phyloP scores from a whole-genome alignment of 495 filamentous ascomycete species.

The Chaetomidium leptoderma region DNA sequence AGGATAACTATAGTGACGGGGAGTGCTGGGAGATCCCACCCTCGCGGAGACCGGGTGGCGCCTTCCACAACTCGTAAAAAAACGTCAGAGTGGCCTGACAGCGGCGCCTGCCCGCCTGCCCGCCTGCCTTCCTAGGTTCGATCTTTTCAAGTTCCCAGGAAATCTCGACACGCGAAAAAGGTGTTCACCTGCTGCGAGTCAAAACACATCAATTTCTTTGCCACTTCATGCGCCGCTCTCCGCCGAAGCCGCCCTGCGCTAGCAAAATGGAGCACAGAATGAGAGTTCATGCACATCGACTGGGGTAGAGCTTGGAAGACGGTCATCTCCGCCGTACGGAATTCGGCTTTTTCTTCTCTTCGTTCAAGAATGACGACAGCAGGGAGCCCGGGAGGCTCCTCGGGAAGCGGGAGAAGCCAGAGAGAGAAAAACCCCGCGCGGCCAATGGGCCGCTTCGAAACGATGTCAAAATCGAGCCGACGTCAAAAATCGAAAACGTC shows the following conservation, averaged over 20 bases:
- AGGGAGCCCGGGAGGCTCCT: too few species aligned
- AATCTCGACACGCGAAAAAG: neutral
- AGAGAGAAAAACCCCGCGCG: neutral
- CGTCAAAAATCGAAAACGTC: slow-evolving; percentile 20
- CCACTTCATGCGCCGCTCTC: slow-evolving; percentile 7
- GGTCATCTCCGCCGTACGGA: too few species aligned
- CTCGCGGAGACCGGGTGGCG: too few species aligned
- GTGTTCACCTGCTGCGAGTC: too few species aligned
- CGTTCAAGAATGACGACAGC: neutral
- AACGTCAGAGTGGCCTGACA: slow-evolving; percentile 2
- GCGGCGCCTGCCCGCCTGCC: too few species aligned
- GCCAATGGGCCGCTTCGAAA: slow-evolving; percentile 2
- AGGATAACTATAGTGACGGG: too few species aligned
- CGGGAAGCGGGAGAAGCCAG: neutral
- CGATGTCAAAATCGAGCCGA: too few species aligned
- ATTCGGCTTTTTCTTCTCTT: too few species aligned
- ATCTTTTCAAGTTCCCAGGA: too few species aligned
- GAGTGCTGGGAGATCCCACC: too few species aligned
- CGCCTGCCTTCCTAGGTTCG: too few species aligned
- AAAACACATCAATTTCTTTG: too few species aligned
- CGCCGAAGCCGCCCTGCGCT: neutral
- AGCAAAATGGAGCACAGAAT: neutral
- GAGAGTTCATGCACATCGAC: slow-evolving; percentile 1
- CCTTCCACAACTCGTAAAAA: neutral
- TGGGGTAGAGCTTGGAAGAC: slow-evolving; percentile 2